Evolutionary conservation across 257 asterid genomes (phyloP).

Genomic region (Vinca minor): DNA sequence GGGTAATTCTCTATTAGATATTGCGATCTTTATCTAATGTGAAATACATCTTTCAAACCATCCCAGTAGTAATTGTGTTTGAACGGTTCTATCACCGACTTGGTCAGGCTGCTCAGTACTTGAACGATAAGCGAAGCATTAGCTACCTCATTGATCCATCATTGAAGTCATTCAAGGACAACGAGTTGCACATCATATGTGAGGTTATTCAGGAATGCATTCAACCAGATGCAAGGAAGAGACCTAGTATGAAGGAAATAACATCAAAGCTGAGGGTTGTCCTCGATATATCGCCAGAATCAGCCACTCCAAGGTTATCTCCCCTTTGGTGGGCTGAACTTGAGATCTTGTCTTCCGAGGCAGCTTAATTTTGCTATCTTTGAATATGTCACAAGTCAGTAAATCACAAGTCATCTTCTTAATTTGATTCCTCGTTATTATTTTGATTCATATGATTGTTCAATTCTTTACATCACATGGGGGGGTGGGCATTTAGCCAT

Average conservation of each 20-base stretch:
- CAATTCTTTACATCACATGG: slow-evolving; percentile 1
- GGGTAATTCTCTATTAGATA: slow-evolving; percentile 39
- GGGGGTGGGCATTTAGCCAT: neutral
- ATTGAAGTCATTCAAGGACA: slow-evolving; percentile 50
- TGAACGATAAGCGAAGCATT: slow-evolving; percentile 38
- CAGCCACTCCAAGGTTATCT: slow-evolving; percentile 76
- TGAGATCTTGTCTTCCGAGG: slow-evolving; percentile 78
- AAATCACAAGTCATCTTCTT: no score
- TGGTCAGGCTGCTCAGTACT: slow-evolving; percentile 46
- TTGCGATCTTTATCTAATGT: neutral
- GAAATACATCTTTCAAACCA: neutral
- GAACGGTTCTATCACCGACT: neutral
- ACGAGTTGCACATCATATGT: slow-evolving; percentile 49
- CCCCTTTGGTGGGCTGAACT: slow-evolving; percentile 99
- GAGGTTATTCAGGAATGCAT: slow-evolving; percentile 62
- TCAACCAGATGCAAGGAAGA: slow-evolving; percentile 37
- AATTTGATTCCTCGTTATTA: slow-evolving; percentile 2
- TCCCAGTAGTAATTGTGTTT: neutral
- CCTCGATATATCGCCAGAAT: slow-evolving; percentile 55
- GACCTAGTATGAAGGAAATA: slow-evolving; percentile 58
- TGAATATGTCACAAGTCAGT: neutral
- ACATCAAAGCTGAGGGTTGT: slow-evolving; percentile 38
- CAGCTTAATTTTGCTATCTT: slow-evolving; percentile 31
- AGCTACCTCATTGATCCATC: slow-evolving; percentile 54
- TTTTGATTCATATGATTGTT: slow-evolving; percentile 8